Base-by-base conservation (phyloP, 441 rosid species). In the Melastoma candidum region DNA sequence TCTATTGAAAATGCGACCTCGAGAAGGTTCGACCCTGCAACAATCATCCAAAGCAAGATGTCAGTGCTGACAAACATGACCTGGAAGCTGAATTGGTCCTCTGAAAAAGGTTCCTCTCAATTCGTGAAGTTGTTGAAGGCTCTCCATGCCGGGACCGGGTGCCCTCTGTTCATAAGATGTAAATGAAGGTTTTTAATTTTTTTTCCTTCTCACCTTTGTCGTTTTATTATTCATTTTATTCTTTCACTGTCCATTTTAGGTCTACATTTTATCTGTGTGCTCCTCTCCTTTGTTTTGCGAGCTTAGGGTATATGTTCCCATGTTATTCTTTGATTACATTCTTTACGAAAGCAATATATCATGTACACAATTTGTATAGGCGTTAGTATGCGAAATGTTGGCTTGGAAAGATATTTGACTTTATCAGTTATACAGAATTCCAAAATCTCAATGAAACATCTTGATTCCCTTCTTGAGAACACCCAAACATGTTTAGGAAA, bases 51-150 rank as follows among this genome's bases (percentile, higher is more conserved):
- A 44, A 51, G 67, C 48, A 61, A 71, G 54, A 53, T 45, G 44
- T 46, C 64, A 17, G 47, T 44, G 7, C 52, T 17, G 12, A 39
- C 51, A 22, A 71, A 60, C 54, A 58, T 63, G 51, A 65, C 50
- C 41, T 84, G 96, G 92, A 81, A 76, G 73, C 61, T 87, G 25
- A 83, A 76, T 71, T 90, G 92, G 92, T 78, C 70, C 62, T 78
- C 79, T 1, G 67, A 66, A 71, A 77, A 73, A 49, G 66, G 73
- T 63, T 54, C 76, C 32, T 59, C 57, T 44, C 83, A 87, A 63
- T 90, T 90, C 74, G 84, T 79, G 68, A 63, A 85, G 17, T 58
- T 84, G 66, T 51, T 87, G 63, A 87, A 77, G 71, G 87, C 96
- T 63, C 76, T 87, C 68, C 95, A 80, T 60, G 63, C 74, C 12